Evolutionary conservation across 179 eudicot genomes (phyloP).

Genomic region (Camellia oleifera): DNA sequence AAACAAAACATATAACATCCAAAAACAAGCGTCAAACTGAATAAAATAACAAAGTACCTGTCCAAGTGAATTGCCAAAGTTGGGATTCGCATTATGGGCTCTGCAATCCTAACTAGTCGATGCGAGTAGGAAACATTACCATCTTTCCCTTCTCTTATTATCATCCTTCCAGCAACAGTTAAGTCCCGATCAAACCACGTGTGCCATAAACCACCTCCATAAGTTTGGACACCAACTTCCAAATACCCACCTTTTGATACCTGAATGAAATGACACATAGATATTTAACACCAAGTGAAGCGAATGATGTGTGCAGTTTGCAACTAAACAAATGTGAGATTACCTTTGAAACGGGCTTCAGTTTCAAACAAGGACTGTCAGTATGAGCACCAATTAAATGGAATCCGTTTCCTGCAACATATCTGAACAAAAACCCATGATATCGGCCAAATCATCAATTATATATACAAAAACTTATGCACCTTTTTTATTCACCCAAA

Average conservation of each 20-base stretch:
- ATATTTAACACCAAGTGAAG: too few relatives aligned
- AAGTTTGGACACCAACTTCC: slow-evolving; percentile 90
- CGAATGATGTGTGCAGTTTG: too few relatives aligned
- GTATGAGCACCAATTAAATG: slow-evolving; percentile 93
- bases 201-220: slow-evolving; percentile 98
- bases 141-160: slow-evolving; percentile 63
- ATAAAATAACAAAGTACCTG: slow-evolving; percentile 39
- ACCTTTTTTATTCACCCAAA: too few relatives aligned
- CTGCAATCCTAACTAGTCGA: slow-evolving; percentile 69
- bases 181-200: slow-evolving; percentile 98
- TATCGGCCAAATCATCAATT: slow-evolving; percentile 9
- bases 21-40: not conserved
- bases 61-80: slow-evolving; percentile 96
- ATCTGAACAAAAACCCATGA: slow-evolving; percentile 41
- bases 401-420: slow-evolving; percentile 90
- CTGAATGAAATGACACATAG: slow-evolving; percentile 30
- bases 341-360: slow-evolving; percentile 95
- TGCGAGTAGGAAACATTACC: slow-evolving; percentile 60
- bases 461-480: not conserved
- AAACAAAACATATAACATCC: not conserved
- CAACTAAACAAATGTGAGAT: not conserved
- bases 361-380: slow-evolving; percentile 92
- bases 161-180: slow-evolving; percentile 83
- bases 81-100: slow-evolving; percentile 95
- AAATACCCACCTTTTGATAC: slow-evolving; percentile 84